Evolutionary conservation across 805 yeast species (phyloP).

Genomic region (Helenozyma baotianmanensis): DNA sequence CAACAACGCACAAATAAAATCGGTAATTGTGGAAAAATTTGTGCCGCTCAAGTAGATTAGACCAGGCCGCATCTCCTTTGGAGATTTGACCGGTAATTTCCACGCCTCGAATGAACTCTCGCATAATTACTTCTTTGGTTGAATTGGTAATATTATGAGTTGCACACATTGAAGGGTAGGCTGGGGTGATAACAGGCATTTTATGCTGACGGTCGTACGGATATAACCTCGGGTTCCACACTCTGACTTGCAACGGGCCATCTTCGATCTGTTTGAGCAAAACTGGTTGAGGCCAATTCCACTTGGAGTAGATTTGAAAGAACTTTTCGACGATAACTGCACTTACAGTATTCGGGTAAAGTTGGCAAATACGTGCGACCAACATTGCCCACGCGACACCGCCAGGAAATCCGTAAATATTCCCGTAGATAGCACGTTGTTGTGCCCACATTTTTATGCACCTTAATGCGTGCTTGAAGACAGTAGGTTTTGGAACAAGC

Average conservation of each 20-base stretch:
- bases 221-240: slow-evolving; percentile 93
- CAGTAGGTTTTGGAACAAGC: slow-evolving; percentile 88
- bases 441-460: slow-evolving; percentile 97
- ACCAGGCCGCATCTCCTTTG: slow-evolving; percentile 64
- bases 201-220: slow-evolving; percentile 84
- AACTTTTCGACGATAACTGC: slow-evolving; percentile 88
- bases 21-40: slow-evolving; percentile 80
- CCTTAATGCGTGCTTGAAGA: slow-evolving; percentile 86
- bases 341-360: slow-evolving; percentile 94
- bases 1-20: slow-evolving; percentile 78
- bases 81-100: slow-evolving; percentile 65
- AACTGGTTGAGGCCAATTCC: slow-evolving; percentile 99
- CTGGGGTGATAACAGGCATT: slow-evolving; percentile 99
- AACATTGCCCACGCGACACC: slow-evolving; percentile 99
- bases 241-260: slow-evolving; percentile 92
- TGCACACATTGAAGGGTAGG: slow-evolving; percentile 98
- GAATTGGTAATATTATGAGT: slow-evolving; percentile 92
- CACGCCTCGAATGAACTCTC: slow-evolving; percentile 76
- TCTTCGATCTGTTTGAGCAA: slow-evolving; percentile 89
- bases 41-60: slow-evolving; percentile 71
- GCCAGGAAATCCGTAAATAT: slow-evolving; percentile 96
- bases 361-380: slow-evolving; percentile 95
- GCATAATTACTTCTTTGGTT: slow-evolving; percentile 74
- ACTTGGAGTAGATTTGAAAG: slow-evolving; percentile 76
- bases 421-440: slow-evolving; percentile 88